Evolutionary conservation across 345 rosid species (phyloP).

Genomic region (Corchorus capsularis): DNA sequence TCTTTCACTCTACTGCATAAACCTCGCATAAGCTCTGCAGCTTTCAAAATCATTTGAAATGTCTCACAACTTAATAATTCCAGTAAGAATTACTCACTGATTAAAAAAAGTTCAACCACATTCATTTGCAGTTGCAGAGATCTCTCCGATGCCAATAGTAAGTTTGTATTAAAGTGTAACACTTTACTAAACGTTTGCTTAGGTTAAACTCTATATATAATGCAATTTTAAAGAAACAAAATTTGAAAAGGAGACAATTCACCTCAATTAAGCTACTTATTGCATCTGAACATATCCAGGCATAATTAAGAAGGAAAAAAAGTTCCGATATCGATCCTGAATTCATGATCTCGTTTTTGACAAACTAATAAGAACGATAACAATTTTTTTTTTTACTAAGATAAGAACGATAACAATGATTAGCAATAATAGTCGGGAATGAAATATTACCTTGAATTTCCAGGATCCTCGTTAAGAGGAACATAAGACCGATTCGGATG

Average conservation of each 20-base stretch:
- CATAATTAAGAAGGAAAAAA: neutral
- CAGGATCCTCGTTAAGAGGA: slow-evolving; percentile 90
- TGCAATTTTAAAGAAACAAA: neutral
- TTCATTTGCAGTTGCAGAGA: neutral
- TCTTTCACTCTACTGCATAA: neutral
- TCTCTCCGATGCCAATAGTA: neutral
- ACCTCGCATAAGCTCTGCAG: neutral
- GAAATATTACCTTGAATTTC: slow-evolving; percentile 61
- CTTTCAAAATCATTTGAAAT: slow-evolving; percentile 10
- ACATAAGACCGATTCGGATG: slow-evolving; percentile 64
- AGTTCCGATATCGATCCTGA: neutral
- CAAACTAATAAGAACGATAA: neutral
- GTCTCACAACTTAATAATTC: neutral
- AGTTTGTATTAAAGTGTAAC: neutral
- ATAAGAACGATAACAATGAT: neutral
- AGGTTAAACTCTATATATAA: neutral
- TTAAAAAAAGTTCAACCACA: neutral
- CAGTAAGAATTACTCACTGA: neutral
- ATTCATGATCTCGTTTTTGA: neutral
- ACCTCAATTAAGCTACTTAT: slow-evolving; percentile 22
- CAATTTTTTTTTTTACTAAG: too few relatives aligned
- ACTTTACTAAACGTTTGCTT: neutral
- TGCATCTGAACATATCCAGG: slow-evolving; percentile 10
- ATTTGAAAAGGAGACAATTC: neutral
- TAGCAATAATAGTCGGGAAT: neutral